Evolutionary conservation across 1,284 basidiomycete species (phyloP).

Genomic region (Rhodotorula mucilaginosa): DNA sequence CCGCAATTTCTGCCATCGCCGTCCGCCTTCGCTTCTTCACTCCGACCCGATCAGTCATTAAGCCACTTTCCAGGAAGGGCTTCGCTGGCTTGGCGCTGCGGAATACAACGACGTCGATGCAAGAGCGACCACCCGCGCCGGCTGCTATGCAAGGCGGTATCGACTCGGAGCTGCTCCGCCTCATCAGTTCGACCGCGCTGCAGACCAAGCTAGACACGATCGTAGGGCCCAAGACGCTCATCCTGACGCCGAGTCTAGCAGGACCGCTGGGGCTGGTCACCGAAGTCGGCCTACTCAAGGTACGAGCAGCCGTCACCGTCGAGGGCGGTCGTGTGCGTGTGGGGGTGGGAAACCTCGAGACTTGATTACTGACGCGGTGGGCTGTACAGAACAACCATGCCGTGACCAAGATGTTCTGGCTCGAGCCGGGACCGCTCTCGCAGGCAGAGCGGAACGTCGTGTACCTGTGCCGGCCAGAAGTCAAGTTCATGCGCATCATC

Average conservation of each 20-base stretch:
- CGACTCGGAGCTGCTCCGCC: slow-evolving; percentile 32
- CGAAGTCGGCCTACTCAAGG: slow-evolving; percentile 88
- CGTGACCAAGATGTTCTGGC: slow-evolving; percentile 99
- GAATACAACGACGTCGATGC: not conserved
- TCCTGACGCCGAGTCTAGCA: slow-evolving; percentile 81
- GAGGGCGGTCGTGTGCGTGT: not conserved
- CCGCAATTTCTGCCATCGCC: too few species aligned
- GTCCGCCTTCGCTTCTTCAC: too few species aligned
- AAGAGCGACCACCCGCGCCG: not conserved
- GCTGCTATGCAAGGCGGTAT: not conserved
- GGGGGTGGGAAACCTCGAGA: not conserved
- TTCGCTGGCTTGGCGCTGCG: not conserved
- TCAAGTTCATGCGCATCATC: slow-evolving; percentile 81
- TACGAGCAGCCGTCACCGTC: slow-evolving; percentile 45
- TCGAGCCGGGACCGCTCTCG: slow-evolving; percentile 75
- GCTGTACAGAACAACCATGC: slow-evolving; percentile 74
- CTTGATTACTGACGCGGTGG: not conserved
- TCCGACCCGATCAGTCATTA: too few species aligned
- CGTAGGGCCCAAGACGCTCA: slow-evolving; percentile 90
- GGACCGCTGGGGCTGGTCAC: slow-evolving; percentile 90
- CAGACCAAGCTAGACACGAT: slow-evolving; percentile 57
- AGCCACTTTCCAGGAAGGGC: not conserved
- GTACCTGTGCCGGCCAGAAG: slow-evolving; percentile 86
- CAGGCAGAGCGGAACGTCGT: slow-evolving; percentile 83
- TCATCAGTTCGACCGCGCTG: slow-evolving; percentile 33